phyloP scores from a whole-genome alignment of 441 rosid species.

The Aquilaria agallochum region DNA sequence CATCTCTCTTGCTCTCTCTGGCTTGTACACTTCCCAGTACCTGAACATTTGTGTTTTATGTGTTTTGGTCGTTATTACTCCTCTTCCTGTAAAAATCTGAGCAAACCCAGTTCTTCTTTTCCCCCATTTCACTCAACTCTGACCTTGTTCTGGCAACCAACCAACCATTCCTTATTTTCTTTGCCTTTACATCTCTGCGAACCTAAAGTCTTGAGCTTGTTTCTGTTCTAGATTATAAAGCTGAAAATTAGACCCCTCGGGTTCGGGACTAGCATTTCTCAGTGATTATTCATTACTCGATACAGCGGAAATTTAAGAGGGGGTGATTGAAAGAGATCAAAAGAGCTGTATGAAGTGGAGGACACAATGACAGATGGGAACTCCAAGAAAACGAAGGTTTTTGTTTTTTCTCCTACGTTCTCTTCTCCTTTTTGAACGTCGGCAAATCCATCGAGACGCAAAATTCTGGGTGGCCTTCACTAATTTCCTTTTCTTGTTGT shows the following conservation, averaged over 20 bases:
- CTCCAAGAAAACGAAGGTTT: constrained; percentile 81
- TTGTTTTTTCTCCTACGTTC: constrained; percentile 3
- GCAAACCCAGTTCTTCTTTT: constrained; percentile 23
- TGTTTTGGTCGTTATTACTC: constrained; percentile 11
- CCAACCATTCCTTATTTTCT: constrained; percentile 1
- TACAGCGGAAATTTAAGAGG: background rate
- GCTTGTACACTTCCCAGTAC: constrained; percentile 8
- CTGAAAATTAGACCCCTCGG: too few species aligned
- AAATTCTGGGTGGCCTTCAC: constrained; percentile 12
- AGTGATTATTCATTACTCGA: too few species aligned
- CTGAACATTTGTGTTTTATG: constrained; percentile 27
- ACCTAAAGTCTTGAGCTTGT: constrained; percentile 11
- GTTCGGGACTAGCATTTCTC: too few species aligned
- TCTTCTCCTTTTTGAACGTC: constrained; percentile 3
- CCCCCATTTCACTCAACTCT: constrained; percentile 19
- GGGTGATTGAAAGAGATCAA: constrained; percentile 14
- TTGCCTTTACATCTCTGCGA: background rate
- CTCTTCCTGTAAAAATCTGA: constrained; percentile 14
- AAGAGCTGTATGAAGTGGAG: constrained; percentile 41
- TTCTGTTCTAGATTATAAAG: background rate
- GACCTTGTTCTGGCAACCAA: constrained; percentile 3
- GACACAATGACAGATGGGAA: constrained; percentile 75
- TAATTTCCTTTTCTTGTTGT: constrained; percentile 5
- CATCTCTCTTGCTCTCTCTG: constrained; percentile 22
- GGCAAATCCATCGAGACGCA: constrained; percentile 8